Conservation (phyloP, 2,329 filamentous ascomycete genomes). For the Lojkania enalia region DNA sequence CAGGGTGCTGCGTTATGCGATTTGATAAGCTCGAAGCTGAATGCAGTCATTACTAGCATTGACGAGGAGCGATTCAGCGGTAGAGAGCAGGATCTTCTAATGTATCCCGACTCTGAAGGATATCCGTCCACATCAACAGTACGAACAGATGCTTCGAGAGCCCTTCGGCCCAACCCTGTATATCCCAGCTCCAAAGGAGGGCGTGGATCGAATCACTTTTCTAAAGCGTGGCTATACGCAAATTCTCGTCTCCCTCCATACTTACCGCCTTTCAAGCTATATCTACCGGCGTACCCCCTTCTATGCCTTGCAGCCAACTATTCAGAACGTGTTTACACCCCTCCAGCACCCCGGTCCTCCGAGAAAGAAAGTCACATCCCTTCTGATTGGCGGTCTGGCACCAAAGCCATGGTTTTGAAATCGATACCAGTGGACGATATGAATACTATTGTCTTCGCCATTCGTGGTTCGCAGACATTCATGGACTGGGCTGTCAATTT, state of each 20-base stretch:
- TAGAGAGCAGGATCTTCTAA: slow-evolving; percentile 56
- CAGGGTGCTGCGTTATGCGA: slow-evolving; percentile 56
- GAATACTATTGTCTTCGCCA: slow-evolving; percentile 80
- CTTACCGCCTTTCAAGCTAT: slow-evolving; percentile 70
- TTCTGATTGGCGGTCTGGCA: slow-evolving; percentile 72
- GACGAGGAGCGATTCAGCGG: slow-evolving; percentile 63
- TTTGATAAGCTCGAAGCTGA: slow-evolving; percentile 64
- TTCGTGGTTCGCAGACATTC: slow-evolving; percentile 77
- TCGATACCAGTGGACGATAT: slow-evolving; percentile 76
- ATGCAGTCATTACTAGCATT: slow-evolving; percentile 71
- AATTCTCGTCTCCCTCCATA: slow-evolving; percentile 74
- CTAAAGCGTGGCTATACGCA: slow-evolving; percentile 76
- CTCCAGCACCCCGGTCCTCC: slow-evolving; percentile 56
- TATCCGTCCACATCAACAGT: slow-evolving; percentile 19
- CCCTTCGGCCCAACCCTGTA: not conserved
- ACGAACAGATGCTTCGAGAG: slow-evolving; percentile 17
- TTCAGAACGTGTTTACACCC: slow-evolving; percentile 72
- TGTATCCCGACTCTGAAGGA: slow-evolving; percentile 4
- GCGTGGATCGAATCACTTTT: slow-evolving; percentile 54
- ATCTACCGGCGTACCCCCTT: slow-evolving; percentile 75
- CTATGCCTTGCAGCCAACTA: slow-evolving; percentile 79
- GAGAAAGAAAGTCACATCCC: slow-evolving; percentile 71
- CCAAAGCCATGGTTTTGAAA: slow-evolving; percentile 84
- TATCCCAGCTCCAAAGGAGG: slow-evolving; percentile 1
- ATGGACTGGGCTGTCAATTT: slow-evolving; percentile 88